These are phyloP conservation scores for Myxozyma geophila DNA, from an alignment of 805 yeast genomes.

Conservation along the genomic window DNA sequence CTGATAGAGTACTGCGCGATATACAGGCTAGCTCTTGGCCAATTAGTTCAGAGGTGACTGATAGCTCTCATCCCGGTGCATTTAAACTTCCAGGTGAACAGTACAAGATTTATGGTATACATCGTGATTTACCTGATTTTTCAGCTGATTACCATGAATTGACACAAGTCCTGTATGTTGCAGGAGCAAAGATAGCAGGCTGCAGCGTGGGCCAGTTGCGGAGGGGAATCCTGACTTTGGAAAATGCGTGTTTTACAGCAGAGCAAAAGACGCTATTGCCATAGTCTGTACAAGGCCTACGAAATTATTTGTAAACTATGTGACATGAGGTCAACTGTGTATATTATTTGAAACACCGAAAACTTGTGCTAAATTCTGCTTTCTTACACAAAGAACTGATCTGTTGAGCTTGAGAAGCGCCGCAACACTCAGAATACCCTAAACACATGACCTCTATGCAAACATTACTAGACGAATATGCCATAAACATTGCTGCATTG, in stretches of 20 bases:
- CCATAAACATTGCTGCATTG: neutral
- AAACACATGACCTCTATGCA: neutral
- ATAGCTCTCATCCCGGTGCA: neutral
- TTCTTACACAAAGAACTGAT: too few relatives aligned
- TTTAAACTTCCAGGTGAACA: neutral
- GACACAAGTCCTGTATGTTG: constrained; percentile 20
- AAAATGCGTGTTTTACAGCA: neutral
- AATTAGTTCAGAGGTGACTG: neutral
- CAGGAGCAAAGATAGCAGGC: constrained; percentile 22
- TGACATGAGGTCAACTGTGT: too few relatives aligned
- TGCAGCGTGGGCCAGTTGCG: constrained; percentile 21
- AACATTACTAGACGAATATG: neutral
- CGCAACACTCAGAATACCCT: neutral
- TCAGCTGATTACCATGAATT: constrained; percentile 6
- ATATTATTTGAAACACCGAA: too few relatives aligned
- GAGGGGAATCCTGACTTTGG: constrained; percentile 6
- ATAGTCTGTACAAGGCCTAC: neutral
- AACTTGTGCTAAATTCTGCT: too few relatives aligned
- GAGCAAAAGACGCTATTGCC: neutral
- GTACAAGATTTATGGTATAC: constrained; percentile 14
- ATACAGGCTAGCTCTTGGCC: constrained; percentile 5
- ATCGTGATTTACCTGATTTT: constrained; percentile 21
- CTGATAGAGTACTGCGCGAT: neutral
- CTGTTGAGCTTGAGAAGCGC: neutral
- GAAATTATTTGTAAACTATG: neutral